A percentile compares a stretch with the other conserved stretches of the same genome.
phyloP scores from a whole-genome alignment of 2,329 filamentous ascomycete species.

The Coniochaeta ligniaria region DNA sequence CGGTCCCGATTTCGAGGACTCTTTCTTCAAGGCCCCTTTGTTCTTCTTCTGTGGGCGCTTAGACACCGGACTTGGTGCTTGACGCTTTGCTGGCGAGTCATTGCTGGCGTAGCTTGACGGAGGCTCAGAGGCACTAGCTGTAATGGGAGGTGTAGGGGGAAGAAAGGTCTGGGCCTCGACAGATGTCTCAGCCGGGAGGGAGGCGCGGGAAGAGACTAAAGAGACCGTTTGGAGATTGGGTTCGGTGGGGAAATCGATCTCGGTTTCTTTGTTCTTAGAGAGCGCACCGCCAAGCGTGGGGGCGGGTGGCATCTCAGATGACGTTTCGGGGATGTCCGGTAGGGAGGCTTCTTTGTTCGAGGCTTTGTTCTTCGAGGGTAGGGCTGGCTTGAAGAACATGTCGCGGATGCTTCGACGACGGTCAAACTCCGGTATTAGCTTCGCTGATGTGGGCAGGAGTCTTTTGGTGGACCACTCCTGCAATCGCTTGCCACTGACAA shows the following conservation, averaged over 20 bases:
- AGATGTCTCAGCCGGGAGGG: neutral
- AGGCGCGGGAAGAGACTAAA: neutral
- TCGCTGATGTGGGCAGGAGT: constrained; percentile 68
- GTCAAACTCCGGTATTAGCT: constrained; percentile 81
- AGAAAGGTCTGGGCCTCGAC: neutral
- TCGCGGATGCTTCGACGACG: constrained; percentile 79
- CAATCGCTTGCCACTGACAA: constrained; percentile 57
- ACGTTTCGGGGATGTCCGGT: neutral
- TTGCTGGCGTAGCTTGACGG: neutral
- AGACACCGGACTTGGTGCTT: constrained; percentile 8
- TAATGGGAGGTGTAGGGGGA: neutral
- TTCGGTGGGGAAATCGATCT: neutral
- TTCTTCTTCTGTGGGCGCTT: constrained; percentile 28
- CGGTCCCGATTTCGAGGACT: constrained; percentile 23
- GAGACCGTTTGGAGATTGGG: neutral
- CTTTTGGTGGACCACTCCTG: constrained; percentile 61
- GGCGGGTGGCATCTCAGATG: neutral
- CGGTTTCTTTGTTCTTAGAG: neutral
- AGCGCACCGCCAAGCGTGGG: neutral
- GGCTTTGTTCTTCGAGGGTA: constrained; percentile 12
- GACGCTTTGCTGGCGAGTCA: constrained; percentile 9
- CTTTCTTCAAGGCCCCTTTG: constrained; percentile 22
- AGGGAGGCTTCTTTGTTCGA: constrained; percentile 6
- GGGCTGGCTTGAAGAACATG: constrained; percentile 69
- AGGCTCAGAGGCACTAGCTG: neutral